Evolutionary conservation across 768 basidiomycete species (phyloP), one percentile per base, ranked within the genome.

Genomic region (Podaxis sp.): DNA sequence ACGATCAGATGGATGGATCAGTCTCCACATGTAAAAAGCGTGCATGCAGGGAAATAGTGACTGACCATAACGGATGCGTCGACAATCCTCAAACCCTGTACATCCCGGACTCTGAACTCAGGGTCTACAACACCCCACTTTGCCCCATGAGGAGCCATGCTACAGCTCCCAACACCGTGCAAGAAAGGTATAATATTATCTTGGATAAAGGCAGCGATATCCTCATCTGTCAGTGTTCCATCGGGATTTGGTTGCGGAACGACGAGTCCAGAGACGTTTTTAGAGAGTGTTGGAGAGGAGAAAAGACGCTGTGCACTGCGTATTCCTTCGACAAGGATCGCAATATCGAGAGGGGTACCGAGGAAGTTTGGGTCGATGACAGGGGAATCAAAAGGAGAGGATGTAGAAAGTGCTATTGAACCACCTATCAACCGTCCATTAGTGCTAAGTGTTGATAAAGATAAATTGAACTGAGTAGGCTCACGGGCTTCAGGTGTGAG

Each of bases 361-460:
- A 78, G 74, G 30, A 66, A 24, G 22, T 36, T 49, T 0, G 80
- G 79, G 67, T 83, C 76, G 70, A 84, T 80, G 17, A 71, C 54
- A 0, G 84, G 83, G 20, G 68, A 36, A 44, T 73, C 74, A 68
- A 82, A 83, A 15, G 79, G 73, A 62, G 75, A 66, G 22, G 72
- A 77, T 12, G 79, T 77, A 58, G 73, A 76, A 63, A 82, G 66
- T 4, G 66, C 62, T 12, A 71, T 50, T 7, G 70, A 58, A 24
- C 64, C 66, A n/a, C 66, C 66, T 66, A 30, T 8, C 28, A 28
- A 37, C 26, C 20, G 22, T 50, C 2, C 24, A n/a, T 22, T 4
- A 6, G 12, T 15, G 15, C 41, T 7, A 17, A 13, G n/a, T n/a
- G 13, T 44, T 44, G n/a, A 44, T n/a, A n/a, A 12, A 17, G 15